Conservation (phyloP, 2,329 filamentous ascomycete species). For the Parastagonospora avenae region DNA sequence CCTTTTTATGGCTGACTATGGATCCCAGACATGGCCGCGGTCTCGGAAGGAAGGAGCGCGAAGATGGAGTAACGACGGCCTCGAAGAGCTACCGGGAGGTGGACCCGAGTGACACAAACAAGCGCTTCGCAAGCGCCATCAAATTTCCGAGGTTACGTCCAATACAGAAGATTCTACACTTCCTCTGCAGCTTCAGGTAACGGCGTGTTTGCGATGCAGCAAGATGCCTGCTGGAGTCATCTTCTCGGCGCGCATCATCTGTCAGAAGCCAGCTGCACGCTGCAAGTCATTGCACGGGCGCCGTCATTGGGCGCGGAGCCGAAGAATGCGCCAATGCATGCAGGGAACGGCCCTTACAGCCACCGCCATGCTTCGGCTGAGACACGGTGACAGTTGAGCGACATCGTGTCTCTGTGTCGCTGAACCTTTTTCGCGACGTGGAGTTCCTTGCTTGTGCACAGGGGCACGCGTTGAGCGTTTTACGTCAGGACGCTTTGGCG, state of each 20-base stretch:
- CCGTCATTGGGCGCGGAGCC: constrained; percentile 14
- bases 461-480: neutral
- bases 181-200: neutral
- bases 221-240: neutral
- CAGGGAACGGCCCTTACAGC: constrained; percentile 26
- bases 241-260: neutral
- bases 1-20: constrained; percentile 5
- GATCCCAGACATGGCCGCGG: constrained; percentile 16
- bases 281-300: constrained; percentile 3
- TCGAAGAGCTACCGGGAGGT: constrained; percentile 9
- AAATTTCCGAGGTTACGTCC: constrained; percentile 33
- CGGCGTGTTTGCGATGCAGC: neutral
- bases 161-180: neutral
- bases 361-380: constrained; percentile 11
- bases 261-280: constrained; percentile 1
- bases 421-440: neutral
- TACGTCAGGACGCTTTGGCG: constrained; percentile 1
- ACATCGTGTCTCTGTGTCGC: constrained; percentile 1
- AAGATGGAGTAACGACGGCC: constrained; percentile 13
- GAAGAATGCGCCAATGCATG: constrained; percentile 15
- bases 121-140: constrained; percentile 27
- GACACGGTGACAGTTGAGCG: constrained; percentile 14
- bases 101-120: constrained; percentile 22
- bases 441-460: constrained; percentile 6
- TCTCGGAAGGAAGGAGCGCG: constrained; percentile 4